Base-by-base conservation (phyloP, 2,329 filamentous ascomycete genomes). In the Fusarium temperatum region DNA sequence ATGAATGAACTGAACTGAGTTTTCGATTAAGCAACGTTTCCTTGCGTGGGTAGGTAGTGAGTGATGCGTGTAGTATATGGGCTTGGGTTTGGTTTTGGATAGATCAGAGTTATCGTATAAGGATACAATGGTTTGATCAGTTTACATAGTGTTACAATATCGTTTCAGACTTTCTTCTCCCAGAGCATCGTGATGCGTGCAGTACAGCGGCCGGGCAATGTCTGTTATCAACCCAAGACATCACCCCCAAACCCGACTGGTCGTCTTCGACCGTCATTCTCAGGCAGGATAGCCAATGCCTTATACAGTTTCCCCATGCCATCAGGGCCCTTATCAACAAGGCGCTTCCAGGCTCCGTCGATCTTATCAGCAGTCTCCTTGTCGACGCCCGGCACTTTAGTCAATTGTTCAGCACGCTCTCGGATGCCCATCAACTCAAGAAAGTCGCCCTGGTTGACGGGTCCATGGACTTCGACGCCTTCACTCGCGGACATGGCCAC, bases 281-380 rank as follows among this genome's bases (percentile, higher is more conserved):
- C 93, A 1, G 96, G 96, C 78, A 98, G 80, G 77, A 99, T 94
- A 18, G 95, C 94, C 87, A 99, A 88, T 30, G 91, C 95, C 84
- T 98, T 98, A 82, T 99, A 99, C 28, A 98, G 85, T 84, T 92
- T 95, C 1, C 96, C 96, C 96, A 99, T 99, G 0, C 95, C 96
- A 58, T 90, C 91, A 4, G 91, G 92, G 0, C 93, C 92, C 47
- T 90, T 87, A 81, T 98, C 95, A n/a, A 98, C 90, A 58, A 99
- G 84, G 70, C 96, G 87, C 83, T 90, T 92, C 90, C 94, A 97
- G 0, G 93, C 92, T 71, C 86, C 89, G 73, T 94, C 90, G 38
- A 98, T 86, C 58, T 90, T 89, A 74, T 85, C 86, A 36, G 84
- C 88, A 72, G 86, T 87, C 68, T 89, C 83, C 68, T 85, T 83